Evolutionary conservation across 495 filamentous ascomycete genomes (phyloP).

Genomic region (Talaromyces trachyspermus): DNA sequence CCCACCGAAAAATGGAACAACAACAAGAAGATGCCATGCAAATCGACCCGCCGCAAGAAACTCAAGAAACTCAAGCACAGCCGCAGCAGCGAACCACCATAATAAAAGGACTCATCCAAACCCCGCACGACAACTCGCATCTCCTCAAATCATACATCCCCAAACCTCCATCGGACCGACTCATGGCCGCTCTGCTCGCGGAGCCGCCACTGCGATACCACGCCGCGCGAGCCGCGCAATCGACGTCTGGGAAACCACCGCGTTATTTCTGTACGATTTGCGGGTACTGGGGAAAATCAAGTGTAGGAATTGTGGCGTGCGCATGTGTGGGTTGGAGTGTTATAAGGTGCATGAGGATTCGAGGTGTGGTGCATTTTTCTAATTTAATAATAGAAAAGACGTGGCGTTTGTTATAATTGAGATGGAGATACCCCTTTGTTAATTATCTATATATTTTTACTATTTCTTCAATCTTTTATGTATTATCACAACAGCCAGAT

Average conservation of each 20-base stretch:
- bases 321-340: conserved; percentile 78
- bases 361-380: conserved; percentile 61
- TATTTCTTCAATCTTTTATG: neutral
- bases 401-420: neutral
- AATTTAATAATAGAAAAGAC: conserved; percentile 5
- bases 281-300: conserved; percentile 87
- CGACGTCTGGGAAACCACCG: conserved; percentile 45
- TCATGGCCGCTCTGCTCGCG: conserved; percentile 60
- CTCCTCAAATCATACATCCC: conserved; percentile 58
- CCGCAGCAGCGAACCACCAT: no score
- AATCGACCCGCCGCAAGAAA: conserved; percentile 17
- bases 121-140: conserved; percentile 49
- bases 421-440: conserved; percentile 5
- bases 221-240: conserved; percentile 59
- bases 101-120: conserved; percentile 27
- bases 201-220: conserved; percentile 74
- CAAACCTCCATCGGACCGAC: conserved; percentile 53
- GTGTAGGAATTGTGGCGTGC: conserved; percentile 74
- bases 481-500: neutral
- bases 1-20: conserved; percentile 22
- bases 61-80: no score
- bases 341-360: conserved; percentile 72
- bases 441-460: neutral
- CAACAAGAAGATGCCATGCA: conserved; percentile 8
- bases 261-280: conserved; percentile 80